phyloP scores from a whole-genome alignment of 139 green algal species.

The Zygnema circumcarinatum region DNA sequence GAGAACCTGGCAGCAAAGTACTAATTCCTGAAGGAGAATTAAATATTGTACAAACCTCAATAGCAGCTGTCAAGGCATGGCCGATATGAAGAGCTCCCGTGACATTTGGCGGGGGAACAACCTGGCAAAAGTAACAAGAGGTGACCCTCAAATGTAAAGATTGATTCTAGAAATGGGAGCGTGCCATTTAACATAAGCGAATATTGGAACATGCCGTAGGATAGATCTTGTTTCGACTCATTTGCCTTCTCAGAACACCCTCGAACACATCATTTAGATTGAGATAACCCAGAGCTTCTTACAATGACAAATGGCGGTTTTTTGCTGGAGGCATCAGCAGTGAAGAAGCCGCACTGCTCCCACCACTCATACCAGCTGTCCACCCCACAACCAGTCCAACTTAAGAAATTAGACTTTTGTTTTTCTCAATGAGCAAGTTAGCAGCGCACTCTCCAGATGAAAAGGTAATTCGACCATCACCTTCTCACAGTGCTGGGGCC shows the following conservation, averaged over 20 bases:
- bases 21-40: not conserved
- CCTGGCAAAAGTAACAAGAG: conserved; percentile 6
- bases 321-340: conserved; percentile 72
- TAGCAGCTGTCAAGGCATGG: conserved; percentile 86
- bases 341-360: conserved; percentile 83
- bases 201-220: not conserved
- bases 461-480: not conserved
- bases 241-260: not conserved
- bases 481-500: not conserved
- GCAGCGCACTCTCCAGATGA: not conserved
- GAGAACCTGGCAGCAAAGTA: not conserved
- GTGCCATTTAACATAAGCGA: not conserved
- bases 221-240: not conserved
- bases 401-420: conserved; percentile 1
- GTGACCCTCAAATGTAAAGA: not conserved
- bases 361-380: conserved; percentile 71
- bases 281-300: not conserved
- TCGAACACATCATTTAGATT: not conserved
- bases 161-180: not conserved
- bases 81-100: conserved; percentile 97
- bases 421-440: not conserved
- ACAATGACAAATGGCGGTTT: conserved; percentile 95
- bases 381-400: not conserved
- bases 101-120: conserved; percentile 96
- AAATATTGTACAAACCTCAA: conserved; percentile 70